Conservation (phyloP, 768 basidiomycete genomes). For the Fomitopsis pulvina region DNA sequence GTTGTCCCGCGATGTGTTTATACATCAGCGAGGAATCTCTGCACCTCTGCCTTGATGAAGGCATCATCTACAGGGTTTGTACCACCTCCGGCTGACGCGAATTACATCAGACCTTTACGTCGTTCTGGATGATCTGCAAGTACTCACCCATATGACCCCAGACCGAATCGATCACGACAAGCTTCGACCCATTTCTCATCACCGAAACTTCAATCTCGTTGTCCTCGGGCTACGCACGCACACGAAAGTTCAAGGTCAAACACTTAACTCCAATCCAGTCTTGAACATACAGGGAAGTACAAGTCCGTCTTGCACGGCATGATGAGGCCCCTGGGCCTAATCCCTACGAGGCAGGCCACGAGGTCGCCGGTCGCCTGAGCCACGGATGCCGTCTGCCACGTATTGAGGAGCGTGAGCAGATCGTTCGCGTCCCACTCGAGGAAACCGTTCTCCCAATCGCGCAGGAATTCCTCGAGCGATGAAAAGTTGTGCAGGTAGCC, state of each 20-base stretch:
- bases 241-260: slow-evolving; percentile 1
- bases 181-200: slow-evolving; percentile 33
- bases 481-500: slow-evolving; percentile 36
- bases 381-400: slow-evolving; percentile 44
- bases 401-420: slow-evolving; percentile 39
- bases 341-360: slow-evolving; percentile 30
- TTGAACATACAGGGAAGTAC: slow-evolving; percentile 40
- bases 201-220: slow-evolving; percentile 40
- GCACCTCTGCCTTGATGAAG: slow-evolving; percentile 37
- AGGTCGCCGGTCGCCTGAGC: slow-evolving; percentile 28
- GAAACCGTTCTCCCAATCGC: slow-evolving; percentile 45
- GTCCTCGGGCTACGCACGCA: slow-evolving; percentile 48
- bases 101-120: neutral
- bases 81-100: slow-evolving; percentile 36
- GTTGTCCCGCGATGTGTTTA: too few relatives aligned
- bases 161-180: slow-evolving; percentile 47
- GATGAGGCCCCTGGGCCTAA: slow-evolving; percentile 47
- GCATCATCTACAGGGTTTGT: slow-evolving; percentile 32
- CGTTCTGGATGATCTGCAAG: neutral
- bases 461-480: slow-evolving; percentile 41
- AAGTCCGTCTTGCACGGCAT: slow-evolving; percentile 57
- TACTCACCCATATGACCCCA: slow-evolving; percentile 52
- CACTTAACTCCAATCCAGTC: neutral
- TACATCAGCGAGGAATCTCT: slow-evolving; percentile 40
- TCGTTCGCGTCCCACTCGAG: slow-evolving; percentile 51